These are phyloP conservation scores for Kwoniella sp. DNA, from an alignment of 768 basidiomycete species.

Conservation along the genomic window DNA sequence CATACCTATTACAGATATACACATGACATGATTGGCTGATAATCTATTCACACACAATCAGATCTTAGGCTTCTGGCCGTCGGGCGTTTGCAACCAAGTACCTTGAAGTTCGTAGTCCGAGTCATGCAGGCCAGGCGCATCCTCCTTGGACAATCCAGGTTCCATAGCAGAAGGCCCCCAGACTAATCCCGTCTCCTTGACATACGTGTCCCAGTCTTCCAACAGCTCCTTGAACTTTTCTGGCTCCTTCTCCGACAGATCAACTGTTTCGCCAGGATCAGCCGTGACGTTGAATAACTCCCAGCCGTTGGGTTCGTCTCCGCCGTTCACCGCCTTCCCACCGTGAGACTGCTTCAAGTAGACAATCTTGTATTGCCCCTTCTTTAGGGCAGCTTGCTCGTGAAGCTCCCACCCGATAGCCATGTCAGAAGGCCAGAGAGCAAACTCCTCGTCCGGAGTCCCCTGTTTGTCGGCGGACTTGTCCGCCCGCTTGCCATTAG, in stretches of 20 bases:
- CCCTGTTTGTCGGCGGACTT: neutral
- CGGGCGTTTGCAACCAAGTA: neutral
- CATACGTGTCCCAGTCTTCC: constrained; percentile 21
- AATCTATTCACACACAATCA: neutral
- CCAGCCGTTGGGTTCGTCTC: constrained; percentile 8
- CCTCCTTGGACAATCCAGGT: neutral
- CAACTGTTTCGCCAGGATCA: constrained; percentile 21
- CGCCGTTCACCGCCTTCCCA: constrained; percentile 11
- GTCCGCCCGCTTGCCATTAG: too few species aligned
- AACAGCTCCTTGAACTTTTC: constrained; percentile 31
- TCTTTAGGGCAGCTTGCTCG: constrained; percentile 40
- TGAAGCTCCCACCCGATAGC: constrained; percentile 5
- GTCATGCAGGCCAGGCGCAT: neutral
- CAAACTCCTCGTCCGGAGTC: neutral
- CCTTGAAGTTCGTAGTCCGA: neutral
- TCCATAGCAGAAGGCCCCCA: constrained; percentile 7
- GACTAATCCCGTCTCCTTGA: constrained; percentile 27
- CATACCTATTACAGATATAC: too few species aligned
- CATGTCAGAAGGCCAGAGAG: neutral
- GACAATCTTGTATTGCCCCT: constrained; percentile 44
- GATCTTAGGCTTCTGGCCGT: neutral
- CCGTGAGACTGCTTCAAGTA: constrained; percentile 25
- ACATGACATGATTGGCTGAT: too few species aligned
- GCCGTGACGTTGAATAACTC: constrained; percentile 27
- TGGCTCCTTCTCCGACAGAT: constrained; percentile 23